These are phyloP conservation scores for Talaromyces piceae DNA, from an alignment of 2,329 filamentous ascomycete genomes.

Conservation along the genomic window DNA sequence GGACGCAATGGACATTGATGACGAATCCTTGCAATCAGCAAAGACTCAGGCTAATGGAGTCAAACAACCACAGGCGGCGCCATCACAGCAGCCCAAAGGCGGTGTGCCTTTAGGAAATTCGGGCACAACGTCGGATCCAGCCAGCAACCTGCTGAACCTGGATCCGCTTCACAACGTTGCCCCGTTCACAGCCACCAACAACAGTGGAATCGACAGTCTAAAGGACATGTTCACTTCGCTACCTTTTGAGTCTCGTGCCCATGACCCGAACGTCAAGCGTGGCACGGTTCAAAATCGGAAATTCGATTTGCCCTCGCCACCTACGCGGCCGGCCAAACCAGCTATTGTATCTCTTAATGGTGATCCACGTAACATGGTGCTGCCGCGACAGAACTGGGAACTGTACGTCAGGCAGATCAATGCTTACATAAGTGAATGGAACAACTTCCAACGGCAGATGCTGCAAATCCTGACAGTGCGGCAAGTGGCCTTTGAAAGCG, in stretches of 20 bases:
- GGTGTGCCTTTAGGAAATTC: conserved; percentile 9
- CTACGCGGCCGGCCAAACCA: conserved; percentile 41
- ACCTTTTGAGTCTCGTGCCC: conserved; percentile 52
- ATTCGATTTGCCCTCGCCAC: conserved; percentile 45
- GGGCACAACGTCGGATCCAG: conserved; percentile 10
- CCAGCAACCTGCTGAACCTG: conserved; percentile 36
- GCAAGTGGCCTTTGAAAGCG: conserved; percentile 41
- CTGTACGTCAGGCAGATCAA: conserved; percentile 48
- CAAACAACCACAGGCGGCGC: conserved; percentile 12
- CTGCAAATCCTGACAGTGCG: conserved; percentile 49
- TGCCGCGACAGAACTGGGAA: conserved; percentile 44
- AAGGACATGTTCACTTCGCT: conserved; percentile 47
- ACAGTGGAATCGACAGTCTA: conserved; percentile 45
- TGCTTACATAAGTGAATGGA: conserved; percentile 51
- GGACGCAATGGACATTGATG: conserved; percentile 43
- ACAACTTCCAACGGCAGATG: conserved; percentile 48
- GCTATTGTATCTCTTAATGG: conserved; percentile 13
- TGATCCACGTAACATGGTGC: conserved; percentile 26
- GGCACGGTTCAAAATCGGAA: conserved; percentile 26
- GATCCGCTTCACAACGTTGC: conserved; percentile 44
- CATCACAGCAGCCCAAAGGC: conserved; percentile 11
- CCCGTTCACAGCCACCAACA: conserved; percentile 42
- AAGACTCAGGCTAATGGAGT: conserved; percentile 11
- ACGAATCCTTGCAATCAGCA: conserved; percentile 17
- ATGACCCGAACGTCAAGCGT: conserved; percentile 35